These are phyloP conservation scores for Avena sativa DNA, from an alignment of 176 grass and related monocot species.

Conservation along the genomic window DNA sequence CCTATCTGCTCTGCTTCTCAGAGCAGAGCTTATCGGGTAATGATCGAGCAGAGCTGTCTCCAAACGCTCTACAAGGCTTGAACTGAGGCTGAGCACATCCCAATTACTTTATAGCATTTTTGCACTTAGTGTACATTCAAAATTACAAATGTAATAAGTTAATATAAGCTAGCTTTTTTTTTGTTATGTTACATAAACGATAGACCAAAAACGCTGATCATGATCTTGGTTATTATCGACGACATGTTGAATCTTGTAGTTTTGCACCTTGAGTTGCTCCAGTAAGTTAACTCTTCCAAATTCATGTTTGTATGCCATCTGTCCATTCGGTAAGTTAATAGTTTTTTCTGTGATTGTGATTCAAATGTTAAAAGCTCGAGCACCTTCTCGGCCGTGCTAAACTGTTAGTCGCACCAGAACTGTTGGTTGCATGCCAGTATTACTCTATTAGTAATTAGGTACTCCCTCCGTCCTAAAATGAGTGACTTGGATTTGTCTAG, in stretches of 20 bases:
- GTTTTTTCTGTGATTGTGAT: background rate
- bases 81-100: background rate
- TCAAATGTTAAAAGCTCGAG: background rate
- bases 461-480: too few species aligned
- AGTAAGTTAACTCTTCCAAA: background rate
- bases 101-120: background rate
- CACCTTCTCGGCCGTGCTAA: background rate
- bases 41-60: background rate
- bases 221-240: background rate
- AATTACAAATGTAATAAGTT: background rate
- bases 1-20: background rate
- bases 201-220: background rate
- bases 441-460: slow-evolving; percentile 6
- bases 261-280: background rate
- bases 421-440: background rate
- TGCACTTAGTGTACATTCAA: background rate
- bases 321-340: background rate
- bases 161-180: background rate
- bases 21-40: background rate
- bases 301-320: background rate
- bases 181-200: background rate
- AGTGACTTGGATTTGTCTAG: too few species aligned
- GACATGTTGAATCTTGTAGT: background rate
- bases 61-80: background rate
- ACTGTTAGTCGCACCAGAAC: background rate